Conservation (phyloP, 768 basidiomycete genomes). For the Leucocoprinus sp. region DNA sequence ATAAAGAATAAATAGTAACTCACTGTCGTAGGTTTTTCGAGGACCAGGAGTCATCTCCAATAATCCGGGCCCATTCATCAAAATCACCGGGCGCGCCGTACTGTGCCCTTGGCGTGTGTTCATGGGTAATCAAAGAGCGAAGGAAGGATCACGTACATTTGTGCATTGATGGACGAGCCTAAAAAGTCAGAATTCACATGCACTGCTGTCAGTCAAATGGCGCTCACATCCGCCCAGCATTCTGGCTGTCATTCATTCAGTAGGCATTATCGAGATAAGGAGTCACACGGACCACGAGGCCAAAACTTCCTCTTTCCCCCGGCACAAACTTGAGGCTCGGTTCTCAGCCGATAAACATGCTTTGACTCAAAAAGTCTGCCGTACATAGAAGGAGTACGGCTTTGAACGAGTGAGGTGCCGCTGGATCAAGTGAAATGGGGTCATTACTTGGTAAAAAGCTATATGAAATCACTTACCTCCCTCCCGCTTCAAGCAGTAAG, state of each 20-base stretch:
- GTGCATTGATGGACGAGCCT: slow-evolving; percentile 66
- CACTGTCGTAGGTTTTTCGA: slow-evolving; percentile 47
- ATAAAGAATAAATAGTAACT: slow-evolving; percentile 11
- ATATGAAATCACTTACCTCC: slow-evolving; percentile 33
- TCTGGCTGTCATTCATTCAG: slow-evolving; percentile 33
- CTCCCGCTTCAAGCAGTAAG: slow-evolving; percentile 48
- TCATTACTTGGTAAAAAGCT: neutral
- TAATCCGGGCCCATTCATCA: slow-evolving; percentile 53
- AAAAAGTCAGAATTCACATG: neutral
- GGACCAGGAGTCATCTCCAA: slow-evolving; percentile 54
- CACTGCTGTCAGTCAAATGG: neutral
- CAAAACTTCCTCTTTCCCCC: slow-evolving; percentile 40
- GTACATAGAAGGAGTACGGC: slow-evolving; percentile 34
- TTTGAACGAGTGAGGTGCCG: slow-evolving; percentile 30
- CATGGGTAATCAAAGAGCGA: neutral
- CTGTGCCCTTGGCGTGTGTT: slow-evolving; percentile 36
- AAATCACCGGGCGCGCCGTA: slow-evolving; percentile 66
- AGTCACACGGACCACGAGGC: slow-evolving; percentile 45
- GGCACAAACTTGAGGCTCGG: slow-evolving; percentile 46
- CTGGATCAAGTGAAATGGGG: slow-evolving; percentile 21
- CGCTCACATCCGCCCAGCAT: slow-evolving; percentile 63
- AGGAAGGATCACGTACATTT: slow-evolving; percentile 25
- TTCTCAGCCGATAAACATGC: slow-evolving; percentile 42
- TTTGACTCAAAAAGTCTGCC: slow-evolving; percentile 30
- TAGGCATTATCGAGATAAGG: neutral